Percentiles rank a stretch among this genome's conserved stretches.
Conservation (phyloP, 73 alveolate species). For the Tetrahymena elliotti region DNA sequence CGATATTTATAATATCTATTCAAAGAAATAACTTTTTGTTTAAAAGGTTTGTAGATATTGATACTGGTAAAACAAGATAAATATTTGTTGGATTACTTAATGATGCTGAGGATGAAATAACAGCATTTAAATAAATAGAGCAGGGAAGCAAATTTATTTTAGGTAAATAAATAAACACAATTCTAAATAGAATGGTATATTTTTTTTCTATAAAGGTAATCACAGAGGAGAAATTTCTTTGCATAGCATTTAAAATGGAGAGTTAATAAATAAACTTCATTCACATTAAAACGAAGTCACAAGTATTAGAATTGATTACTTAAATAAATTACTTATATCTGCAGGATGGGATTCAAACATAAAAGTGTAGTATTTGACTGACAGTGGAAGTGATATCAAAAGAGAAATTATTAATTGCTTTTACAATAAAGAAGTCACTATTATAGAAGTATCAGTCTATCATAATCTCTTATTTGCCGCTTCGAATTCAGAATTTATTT, state of each 20-base stretch:
- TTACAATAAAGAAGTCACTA: not conserved
- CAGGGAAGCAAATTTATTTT: constrained; percentile 19
- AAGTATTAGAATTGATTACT: constrained; percentile 15
- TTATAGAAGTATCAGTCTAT: constrained; percentile 31
- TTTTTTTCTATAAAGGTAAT: not conserved
- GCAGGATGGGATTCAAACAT: constrained; percentile 16
- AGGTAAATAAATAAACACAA: not conserved
- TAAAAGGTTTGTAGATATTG: constrained; percentile 12
- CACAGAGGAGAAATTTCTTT: constrained; percentile 17
- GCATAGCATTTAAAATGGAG: not conserved
- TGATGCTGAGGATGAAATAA: constrained; percentile 41
- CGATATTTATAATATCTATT: not conserved
- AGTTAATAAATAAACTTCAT: not conserved
- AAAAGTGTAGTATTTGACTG: not conserved
- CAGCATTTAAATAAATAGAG: constrained; percentile 10
- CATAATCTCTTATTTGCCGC: constrained; percentile 23
- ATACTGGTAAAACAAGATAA: constrained; percentile 31
- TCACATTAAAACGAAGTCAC: constrained; percentile 11
- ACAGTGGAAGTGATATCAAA: constrained; percentile 8
- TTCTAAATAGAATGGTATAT: not conserved
- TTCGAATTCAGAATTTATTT: not conserved
- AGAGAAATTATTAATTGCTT: constrained; percentile 12
- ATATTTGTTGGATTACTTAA: constrained; percentile 13
- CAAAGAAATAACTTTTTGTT: not conserved
- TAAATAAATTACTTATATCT: constrained; percentile 16